These are phyloP conservation scores for Psilocybe azurescens DNA, from an alignment of 768 basidiomycete genomes.

Conservation along the genomic window DNA sequence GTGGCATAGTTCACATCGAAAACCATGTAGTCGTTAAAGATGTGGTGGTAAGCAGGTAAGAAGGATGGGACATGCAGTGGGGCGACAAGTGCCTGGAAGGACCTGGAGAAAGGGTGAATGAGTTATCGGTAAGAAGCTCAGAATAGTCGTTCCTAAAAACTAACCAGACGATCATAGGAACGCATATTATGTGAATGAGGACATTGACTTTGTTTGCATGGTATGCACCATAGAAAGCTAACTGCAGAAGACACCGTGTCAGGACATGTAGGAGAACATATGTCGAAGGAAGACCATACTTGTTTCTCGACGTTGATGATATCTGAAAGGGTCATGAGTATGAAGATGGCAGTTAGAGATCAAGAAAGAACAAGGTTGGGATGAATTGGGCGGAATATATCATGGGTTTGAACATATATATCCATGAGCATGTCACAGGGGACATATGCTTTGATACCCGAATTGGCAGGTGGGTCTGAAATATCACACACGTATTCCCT, in stretches of 20 bases:
- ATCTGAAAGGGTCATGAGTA: slow-evolving; percentile 37
- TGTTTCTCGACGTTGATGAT: slow-evolving; percentile 76
- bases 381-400: slow-evolving; percentile 1
- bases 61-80: slow-evolving; percentile 56
- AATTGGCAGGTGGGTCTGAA: slow-evolving; percentile 13
- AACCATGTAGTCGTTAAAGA: slow-evolving; percentile 63
- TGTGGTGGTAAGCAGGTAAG: slow-evolving; percentile 58
- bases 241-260: slow-evolving; percentile 44
- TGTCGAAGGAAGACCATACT: slow-evolving; percentile 39
- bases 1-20: slow-evolving; percentile 76
- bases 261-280: slow-evolving; percentile 13
- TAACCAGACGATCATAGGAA: slow-evolving; percentile 85
- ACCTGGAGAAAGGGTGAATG: slow-evolving; percentile 45
- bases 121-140: not conserved
- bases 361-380: slow-evolving; percentile 1
- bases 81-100: slow-evolving; percentile 57
- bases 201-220: slow-evolving; percentile 86
- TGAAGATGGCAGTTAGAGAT: slow-evolving; percentile 24
- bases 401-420: slow-evolving; percentile 18
- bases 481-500: slow-evolving; percentile 21
- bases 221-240: slow-evolving; percentile 94
- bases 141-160: slow-evolving; percentile 12
- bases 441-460: slow-evolving; percentile 7
- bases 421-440: slow-evolving; percentile 20
- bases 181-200: slow-evolving; percentile 83